Percentiles rank a stretch among this genome's conserved stretches.
phyloP scores from a whole-genome alignment of 208 protist species.

The Acanthamoeba lenticulata region DNA sequence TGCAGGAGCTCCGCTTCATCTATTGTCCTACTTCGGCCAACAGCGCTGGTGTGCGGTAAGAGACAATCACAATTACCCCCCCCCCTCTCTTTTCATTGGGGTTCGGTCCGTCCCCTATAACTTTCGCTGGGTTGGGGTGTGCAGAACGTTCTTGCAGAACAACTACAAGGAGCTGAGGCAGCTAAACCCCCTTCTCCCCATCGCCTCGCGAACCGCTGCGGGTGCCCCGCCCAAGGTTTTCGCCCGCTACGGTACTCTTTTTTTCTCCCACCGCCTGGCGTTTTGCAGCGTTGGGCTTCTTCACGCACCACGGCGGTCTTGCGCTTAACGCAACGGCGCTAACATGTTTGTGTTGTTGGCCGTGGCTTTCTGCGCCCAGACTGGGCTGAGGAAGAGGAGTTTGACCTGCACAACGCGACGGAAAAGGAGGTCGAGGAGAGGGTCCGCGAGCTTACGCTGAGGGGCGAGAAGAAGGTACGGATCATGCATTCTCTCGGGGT shows the following conservation, averaged over 20 bases:
- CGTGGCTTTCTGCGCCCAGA: neutral
- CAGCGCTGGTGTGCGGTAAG: neutral
- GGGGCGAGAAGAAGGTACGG: neutral
- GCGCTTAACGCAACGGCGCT: too few species aligned
- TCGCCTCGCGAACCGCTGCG: neutral
- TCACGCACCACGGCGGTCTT: neutral
- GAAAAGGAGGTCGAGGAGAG: neutral
- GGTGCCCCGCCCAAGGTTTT: neutral
- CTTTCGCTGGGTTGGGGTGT: neutral
- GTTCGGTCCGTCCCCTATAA: too few species aligned
- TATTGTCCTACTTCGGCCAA: neutral
- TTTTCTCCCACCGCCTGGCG: too few species aligned
- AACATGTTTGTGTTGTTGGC: too few species aligned
- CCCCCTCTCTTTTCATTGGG: too few species aligned
- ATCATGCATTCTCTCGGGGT: neutral
- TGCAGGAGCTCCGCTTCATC: constrained; percentile 7
- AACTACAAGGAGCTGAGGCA: neutral
- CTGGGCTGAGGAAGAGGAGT: neutral
- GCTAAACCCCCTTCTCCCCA: neutral
- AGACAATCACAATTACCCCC: neutral
- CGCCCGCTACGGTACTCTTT: neutral
- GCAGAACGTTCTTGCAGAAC: neutral
- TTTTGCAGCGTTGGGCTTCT: too few species aligned
- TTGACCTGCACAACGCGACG: constrained; percentile 3
- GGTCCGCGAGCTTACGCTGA: neutral